Evolutionary conservation across 257 asterid species (phyloP).

Genomic region (Vinca minor): DNA sequence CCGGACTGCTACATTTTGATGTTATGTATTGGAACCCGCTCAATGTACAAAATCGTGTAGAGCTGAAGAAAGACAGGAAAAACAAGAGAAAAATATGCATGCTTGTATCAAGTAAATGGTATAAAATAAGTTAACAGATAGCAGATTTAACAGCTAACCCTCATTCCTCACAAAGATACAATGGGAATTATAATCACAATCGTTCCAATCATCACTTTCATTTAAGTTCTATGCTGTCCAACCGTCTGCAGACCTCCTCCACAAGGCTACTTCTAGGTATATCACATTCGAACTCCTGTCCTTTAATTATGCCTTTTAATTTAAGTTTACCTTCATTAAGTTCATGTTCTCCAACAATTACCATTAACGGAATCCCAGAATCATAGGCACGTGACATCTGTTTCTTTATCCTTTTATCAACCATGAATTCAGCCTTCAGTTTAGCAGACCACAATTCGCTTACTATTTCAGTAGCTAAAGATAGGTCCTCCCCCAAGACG

Average conservation of each 20-base stretch:
- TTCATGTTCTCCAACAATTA: slow-evolving; percentile 65
- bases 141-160: no score
- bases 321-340: slow-evolving; percentile 46
- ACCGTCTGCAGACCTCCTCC: slow-evolving; percentile 41
- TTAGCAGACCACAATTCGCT: slow-evolving; percentile 74
- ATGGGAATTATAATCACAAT: no score
- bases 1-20: no score
- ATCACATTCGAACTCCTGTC: slow-evolving; percentile 29
- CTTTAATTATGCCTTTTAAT: slow-evolving; percentile 47
- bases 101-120: no score
- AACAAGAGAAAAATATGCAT: no score
- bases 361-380: slow-evolving; percentile 73
- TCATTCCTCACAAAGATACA: no score
- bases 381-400: slow-evolving; percentile 61
- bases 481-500: slow-evolving; percentile 62
- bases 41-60: no score
- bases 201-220: not conserved
- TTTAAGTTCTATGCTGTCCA: slow-evolving; percentile 4
- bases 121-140: no score
- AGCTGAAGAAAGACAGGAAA: no score
- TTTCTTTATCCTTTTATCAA: slow-evolving; percentile 50
- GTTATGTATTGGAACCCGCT: no score
- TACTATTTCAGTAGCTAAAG: slow-evolving; percentile 54
- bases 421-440: slow-evolving; percentile 59
- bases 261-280: slow-evolving; percentile 48